phyloP scores from a whole-genome alignment of 2,329 filamentous ascomycete genomes.

The Ustilaginoidea virens region DNA sequence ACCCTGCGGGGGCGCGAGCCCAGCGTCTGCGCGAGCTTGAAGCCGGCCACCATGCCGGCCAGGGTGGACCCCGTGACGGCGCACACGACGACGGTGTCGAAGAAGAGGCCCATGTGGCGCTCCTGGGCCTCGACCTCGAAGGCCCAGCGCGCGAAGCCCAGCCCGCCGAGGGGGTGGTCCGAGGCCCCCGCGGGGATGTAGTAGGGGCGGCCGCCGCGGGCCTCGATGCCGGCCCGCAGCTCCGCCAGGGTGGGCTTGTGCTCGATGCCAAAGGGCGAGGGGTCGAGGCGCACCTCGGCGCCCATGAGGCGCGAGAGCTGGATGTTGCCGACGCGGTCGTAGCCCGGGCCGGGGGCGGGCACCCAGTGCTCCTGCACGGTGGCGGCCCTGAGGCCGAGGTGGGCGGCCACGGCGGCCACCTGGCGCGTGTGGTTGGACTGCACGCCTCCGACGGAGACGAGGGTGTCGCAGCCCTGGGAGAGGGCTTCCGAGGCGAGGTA shows the following conservation, averaged over 20 bases:
- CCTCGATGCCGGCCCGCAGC: slow-evolving; percentile 36
- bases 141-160: slow-evolving; percentile 58
- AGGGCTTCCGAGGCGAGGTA: slow-evolving; percentile 51
- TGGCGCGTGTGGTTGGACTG: slow-evolving; percentile 58
- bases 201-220: slow-evolving; percentile 44
- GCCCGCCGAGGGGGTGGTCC: slow-evolving; percentile 52
- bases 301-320: slow-evolving; percentile 54
- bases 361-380: slow-evolving; percentile 53
- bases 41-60: slow-evolving; percentile 58
- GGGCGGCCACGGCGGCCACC: slow-evolving; percentile 46
- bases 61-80: slow-evolving; percentile 57
- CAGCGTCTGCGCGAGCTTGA: slow-evolving; percentile 42
- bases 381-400: slow-evolving; percentile 38
- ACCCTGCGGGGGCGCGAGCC: slow-evolving; percentile 34
- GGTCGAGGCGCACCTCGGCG: slow-evolving; percentile 45
- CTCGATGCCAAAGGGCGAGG: slow-evolving; percentile 49
- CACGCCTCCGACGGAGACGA: slow-evolving; percentile 51
- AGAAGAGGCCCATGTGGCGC: slow-evolving; percentile 43
- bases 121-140: slow-evolving; percentile 54
- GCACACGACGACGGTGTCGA: slow-evolving; percentile 53
- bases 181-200: slow-evolving; percentile 59
- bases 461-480: slow-evolving; percentile 38
- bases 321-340: slow-evolving; percentile 54
- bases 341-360: slow-evolving; percentile 40
- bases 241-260: slow-evolving; percentile 45